Conservation (phyloP, 1,139 yeast species). For the Pichia norvegensis region DNA sequence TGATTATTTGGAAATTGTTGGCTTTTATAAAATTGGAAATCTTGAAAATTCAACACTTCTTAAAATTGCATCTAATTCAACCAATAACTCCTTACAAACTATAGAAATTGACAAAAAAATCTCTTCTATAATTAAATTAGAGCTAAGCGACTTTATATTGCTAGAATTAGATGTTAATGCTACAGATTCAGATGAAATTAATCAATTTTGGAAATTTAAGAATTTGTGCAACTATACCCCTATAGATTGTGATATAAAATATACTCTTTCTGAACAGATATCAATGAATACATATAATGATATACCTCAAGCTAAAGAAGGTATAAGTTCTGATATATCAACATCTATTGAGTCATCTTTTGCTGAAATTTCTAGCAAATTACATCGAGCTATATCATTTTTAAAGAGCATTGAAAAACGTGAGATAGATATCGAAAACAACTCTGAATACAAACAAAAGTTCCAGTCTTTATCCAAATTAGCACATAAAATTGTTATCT, state of each 20-base stretch:
- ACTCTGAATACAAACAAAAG: neutral
- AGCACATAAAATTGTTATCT: neutral
- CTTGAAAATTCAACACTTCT: neutral
- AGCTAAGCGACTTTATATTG: neutral
- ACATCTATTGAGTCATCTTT: neutral
- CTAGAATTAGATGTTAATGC: neutral
- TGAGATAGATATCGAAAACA: conserved; percentile 1
- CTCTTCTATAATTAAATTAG: neutral
- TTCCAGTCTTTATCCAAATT: conserved; percentile 5
- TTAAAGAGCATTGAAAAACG: conserved; percentile 7
- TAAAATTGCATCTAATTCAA: neutral
- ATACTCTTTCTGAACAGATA: conserved; percentile 7
- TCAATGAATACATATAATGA: conserved; percentile 4
- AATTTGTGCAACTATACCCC: neutral
- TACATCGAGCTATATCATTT: conserved; percentile 8
- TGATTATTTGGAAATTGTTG: conserved; percentile 13
- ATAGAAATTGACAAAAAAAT: neutral
- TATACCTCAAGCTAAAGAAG: conserved; percentile 1
- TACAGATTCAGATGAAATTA: neutral
- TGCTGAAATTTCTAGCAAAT: conserved; percentile 2
- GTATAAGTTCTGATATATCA: neutral
- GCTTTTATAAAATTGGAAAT: conserved; percentile 7
- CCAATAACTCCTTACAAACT: neutral
- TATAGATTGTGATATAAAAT: conserved; percentile 2
- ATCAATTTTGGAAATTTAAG: neutral